Base-by-base conservation (phyloP, 2,329 filamentous ascomycete genomes). In the Xylaria sp. region DNA sequence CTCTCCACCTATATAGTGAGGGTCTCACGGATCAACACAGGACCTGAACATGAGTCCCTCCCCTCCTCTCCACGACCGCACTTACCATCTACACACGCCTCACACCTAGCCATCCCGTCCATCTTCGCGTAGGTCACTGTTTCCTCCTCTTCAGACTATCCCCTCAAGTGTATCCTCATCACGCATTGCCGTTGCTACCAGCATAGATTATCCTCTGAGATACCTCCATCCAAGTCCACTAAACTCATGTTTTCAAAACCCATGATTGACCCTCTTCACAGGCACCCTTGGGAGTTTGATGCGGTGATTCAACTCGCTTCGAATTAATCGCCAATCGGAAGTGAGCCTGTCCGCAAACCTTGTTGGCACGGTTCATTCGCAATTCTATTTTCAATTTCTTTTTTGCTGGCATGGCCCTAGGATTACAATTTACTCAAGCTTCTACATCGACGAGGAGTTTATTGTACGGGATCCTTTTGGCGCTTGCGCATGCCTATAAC, bases 21-120 rank as follows among this genome's bases (percentile, higher is more conserved):
- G 35, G 19, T 21, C 11, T 50, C 21, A 14, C 45, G 7, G 51
- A 31, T 49, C 45, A 28, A n/a, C 23, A 37, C 17, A 57, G 23
- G 43, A 35, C 23, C 23, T 45, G 33, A 65, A 59, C 28, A 65
- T 65, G 62, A 65, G 47, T 59, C 50, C 14, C 51, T 45, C 47
- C 28, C 4, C 28, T 31, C 28, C 28, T 31, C 28, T 31, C 54
- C 19, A 31, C 19, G 17, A 42, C 35, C 47, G 51, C 40, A 17
- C 35, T 21, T 17, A 47, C 61, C 43, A 50, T 23, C 17, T 21
- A 23, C 19, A 37, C 50, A 51, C 31, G 31, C 37, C 37, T 31
- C 53, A 21, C 47, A 37, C 62, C 19, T 65, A 62, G 21, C 25
- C 45, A 25, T 37, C 2, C 52, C 5, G 25, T 51, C 35, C 12